Conservation (phyloP, 2,329 filamentous ascomycete genomes). For the Claviceps pusilla region DNA sequence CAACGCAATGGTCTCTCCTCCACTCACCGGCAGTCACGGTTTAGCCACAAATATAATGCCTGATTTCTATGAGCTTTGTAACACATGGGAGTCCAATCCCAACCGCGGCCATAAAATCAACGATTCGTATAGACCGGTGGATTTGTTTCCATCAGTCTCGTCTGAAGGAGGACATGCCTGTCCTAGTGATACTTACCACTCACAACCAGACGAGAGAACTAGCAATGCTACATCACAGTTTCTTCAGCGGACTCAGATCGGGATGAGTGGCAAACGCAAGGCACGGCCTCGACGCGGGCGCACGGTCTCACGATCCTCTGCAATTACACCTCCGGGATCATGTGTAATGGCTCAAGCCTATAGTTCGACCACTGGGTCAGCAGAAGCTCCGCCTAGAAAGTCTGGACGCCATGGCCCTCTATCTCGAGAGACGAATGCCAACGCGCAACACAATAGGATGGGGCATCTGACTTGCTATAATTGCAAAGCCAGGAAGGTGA, state of each 20-base stretch:
- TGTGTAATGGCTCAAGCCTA: neutral
- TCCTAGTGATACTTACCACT: neutral
- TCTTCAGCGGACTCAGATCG: neutral
- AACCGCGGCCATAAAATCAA: neutral
- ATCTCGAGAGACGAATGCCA: neutral
- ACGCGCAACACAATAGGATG: neutral
- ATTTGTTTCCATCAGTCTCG: neutral
- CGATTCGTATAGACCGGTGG: neutral
- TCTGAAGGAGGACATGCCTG: neutral
- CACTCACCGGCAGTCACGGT: neutral
- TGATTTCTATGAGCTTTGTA: neutral
- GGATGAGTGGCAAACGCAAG: neutral
- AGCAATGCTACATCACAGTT: neutral
- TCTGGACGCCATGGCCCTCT: neutral
- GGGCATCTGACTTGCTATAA: neutral
- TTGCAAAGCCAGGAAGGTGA: neutral
- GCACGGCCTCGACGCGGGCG: neutral
- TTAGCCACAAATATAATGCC: neutral
- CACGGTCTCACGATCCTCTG: neutral
- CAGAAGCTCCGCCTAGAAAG: neutral
- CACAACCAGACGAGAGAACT: neutral
- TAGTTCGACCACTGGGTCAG: neutral
- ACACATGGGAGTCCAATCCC: neutral
- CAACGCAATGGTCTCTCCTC: neutral
- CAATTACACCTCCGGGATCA: neutral